Percentiles rank a stretch among this genome's conserved stretches.
These are phyloP conservation scores for Globisporangium abappressorium DNA, from an alignment of 352 stramenopile species.

Conservation along the genomic window DNA sequence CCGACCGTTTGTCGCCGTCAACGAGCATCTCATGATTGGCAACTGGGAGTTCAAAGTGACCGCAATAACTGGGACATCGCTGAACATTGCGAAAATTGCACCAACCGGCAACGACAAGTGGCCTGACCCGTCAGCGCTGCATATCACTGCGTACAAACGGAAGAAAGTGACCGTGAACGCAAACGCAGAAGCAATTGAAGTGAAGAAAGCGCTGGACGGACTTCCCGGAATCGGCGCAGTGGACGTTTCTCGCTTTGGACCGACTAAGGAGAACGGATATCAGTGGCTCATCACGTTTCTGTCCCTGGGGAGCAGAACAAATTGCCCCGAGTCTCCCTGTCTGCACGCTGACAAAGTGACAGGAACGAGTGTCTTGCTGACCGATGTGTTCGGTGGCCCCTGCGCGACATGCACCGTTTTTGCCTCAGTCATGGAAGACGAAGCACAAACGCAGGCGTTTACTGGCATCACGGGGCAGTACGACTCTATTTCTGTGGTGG, in stretches of 20 bases:
- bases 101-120: conserved; percentile 27
- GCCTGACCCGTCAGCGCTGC: conserved; percentile 29
- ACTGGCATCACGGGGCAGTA: conserved; percentile 46
- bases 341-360: conserved; percentile 52
- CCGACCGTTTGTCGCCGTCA: conserved; percentile 23
- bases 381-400: conserved; percentile 38
- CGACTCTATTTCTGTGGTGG: conserved; percentile 34
- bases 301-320: conserved; percentile 48
- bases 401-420: conserved; percentile 48
- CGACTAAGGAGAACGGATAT: conserved; percentile 55
- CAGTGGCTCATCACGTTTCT: conserved; percentile 68
- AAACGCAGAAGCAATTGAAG: conserved; percentile 48
- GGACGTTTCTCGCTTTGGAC: conserved; percentile 52
- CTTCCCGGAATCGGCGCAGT: conserved; percentile 58
- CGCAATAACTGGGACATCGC: conserved; percentile 19
- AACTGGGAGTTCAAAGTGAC: conserved; percentile 42
- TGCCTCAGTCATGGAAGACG: conserved; percentile 34
- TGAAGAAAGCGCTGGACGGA: conserved; percentile 38
- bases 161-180: conserved; percentile 62
- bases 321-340: conserved; percentile 55
- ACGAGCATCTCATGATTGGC: conserved; percentile 63
- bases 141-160: conserved; percentile 62
- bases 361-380: conserved; percentile 28
- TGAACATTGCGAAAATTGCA: conserved; percentile 38
- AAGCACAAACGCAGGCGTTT: conserved; percentile 27